phyloP scores from a whole-genome alignment of 1,139 yeast genomes.

The Nakaseomyces glabratus region DNA sequence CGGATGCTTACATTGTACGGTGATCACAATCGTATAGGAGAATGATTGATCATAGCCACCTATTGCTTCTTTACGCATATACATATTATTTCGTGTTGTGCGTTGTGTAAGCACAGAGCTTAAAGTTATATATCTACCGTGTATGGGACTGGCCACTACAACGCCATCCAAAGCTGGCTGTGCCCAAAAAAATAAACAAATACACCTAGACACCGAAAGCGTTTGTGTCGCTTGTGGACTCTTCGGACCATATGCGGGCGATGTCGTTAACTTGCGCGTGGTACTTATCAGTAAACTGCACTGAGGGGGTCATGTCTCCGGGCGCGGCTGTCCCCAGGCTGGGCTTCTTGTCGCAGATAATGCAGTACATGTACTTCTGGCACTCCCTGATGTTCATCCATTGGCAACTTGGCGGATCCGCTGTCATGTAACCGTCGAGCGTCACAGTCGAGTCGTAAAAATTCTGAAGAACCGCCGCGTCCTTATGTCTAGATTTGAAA shows the following conservation, averaged over 20 bases:
- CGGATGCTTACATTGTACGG: too few species aligned
- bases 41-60: too few species aligned
- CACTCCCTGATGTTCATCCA: slow-evolving; percentile 30
- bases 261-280: not conserved
- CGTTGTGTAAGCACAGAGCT: too few species aligned
- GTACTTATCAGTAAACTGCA: slow-evolving; percentile 1
- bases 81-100: too few species aligned
- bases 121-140: too few species aligned
- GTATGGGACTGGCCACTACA: too few species aligned
- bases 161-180: too few species aligned
- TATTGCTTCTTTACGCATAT: too few species aligned
- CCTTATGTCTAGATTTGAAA: slow-evolving; percentile 32
- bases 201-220: too few species aligned
- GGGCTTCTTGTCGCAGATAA: not conserved
- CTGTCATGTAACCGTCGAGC: slow-evolving; percentile 28
- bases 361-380: slow-evolving; percentile 26
- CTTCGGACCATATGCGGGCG: not conserved
- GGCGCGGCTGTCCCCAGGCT: not conserved
- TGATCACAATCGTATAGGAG: too few species aligned
- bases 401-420: slow-evolving; percentile 17
- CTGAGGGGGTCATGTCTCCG: not conserved
- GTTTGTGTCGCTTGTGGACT: too few species aligned
- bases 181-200: too few species aligned
- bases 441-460: slow-evolving; percentile 26
- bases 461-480: slow-evolving; percentile 23